Conservation (phyloP, 1,284 basidiomycete genomes). For the Puccinia polysora region DNA sequence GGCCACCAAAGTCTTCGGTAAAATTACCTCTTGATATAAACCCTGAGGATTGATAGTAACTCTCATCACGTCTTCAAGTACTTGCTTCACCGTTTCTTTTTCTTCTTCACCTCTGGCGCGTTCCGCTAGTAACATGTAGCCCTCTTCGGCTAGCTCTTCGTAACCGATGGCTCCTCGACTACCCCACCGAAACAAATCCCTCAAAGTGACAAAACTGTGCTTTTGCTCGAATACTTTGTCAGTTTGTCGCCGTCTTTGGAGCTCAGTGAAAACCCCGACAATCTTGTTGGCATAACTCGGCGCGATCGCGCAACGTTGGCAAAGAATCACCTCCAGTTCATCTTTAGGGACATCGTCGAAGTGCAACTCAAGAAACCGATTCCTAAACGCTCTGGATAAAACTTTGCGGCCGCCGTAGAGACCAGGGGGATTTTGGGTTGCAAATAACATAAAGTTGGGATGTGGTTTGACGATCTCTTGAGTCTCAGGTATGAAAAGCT, state of each 20-base stretch:
- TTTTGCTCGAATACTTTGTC: conserved; percentile 95
- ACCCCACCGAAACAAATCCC: conserved; percentile 97
- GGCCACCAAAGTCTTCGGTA: conserved; percentile 65
- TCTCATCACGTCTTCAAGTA: conserved; percentile 84
- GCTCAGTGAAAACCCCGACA: conserved; percentile 84
- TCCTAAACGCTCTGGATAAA: conserved; percentile 90
- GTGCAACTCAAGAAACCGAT: conserved; percentile 97
- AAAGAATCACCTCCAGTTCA: conserved; percentile 88
- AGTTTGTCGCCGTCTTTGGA: conserved; percentile 84
- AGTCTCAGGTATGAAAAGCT: conserved; percentile 92
- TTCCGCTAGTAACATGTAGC: conserved; percentile 96
- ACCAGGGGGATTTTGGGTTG: conserved; percentile 96
- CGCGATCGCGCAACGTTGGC: conserved; percentile 79
- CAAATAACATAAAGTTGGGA: conserved; percentile 95
- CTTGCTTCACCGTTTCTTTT: conserved; percentile 79
- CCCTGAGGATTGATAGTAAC: conserved; percentile 66
- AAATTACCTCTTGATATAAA: conserved; percentile 49
- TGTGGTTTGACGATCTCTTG: conserved; percentile 91
- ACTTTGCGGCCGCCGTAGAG: conserved; percentile 96
- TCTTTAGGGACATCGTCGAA: conserved; percentile 93
- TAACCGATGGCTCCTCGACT: conserved; percentile 76
- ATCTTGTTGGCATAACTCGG: conserved; percentile 88
- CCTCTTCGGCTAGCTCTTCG: conserved; percentile 89
- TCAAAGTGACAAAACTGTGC: conserved; percentile 90
- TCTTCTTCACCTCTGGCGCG: conserved; percentile 79